Evolutionary conservation across 768 basidiomycete genomes (phyloP).

Genomic region (Podaxis sp.): DNA sequence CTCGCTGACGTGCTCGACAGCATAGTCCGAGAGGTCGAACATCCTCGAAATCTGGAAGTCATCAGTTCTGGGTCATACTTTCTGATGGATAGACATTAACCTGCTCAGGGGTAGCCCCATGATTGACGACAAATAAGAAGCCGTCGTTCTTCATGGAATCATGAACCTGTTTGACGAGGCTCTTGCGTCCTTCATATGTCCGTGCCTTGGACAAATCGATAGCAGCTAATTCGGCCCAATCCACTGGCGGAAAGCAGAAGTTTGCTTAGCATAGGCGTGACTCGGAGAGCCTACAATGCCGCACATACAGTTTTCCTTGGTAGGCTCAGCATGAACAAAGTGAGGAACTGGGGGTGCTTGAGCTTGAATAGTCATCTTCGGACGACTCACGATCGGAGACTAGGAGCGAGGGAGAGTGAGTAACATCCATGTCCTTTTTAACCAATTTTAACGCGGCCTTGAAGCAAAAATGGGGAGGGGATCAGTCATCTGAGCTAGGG

Average conservation of each 20-base stretch:
- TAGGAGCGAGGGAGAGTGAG: background rate
- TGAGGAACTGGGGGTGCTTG: conserved; percentile 6
- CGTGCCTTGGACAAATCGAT: conserved; percentile 44
- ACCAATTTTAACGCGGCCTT: background rate
- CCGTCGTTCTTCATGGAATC: conserved; percentile 39
- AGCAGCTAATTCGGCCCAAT: conserved; percentile 42
- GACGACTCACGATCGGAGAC: background rate
- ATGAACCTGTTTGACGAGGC: conserved; percentile 35
- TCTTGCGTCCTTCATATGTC: conserved; percentile 32
- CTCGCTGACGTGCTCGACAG: conserved; percentile 35
- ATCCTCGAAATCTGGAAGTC: conserved; percentile 30
- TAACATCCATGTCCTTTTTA: background rate
- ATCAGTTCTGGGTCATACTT: background rate
- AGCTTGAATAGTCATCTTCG: conserved; percentile 2
- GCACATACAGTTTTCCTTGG: conserved; percentile 11
- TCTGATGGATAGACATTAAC: conserved; percentile 20
- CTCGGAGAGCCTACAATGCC: background rate
- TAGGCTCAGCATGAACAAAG: conserved; percentile 10
- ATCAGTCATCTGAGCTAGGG: conserved; percentile 4
- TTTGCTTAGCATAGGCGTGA: background rate
- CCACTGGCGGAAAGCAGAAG: conserved; percentile 18
- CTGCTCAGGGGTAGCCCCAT: conserved; percentile 41
- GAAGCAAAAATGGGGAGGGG: background rate
- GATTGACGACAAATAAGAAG: conserved; percentile 51
- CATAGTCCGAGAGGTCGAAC: conserved; percentile 46